Evolutionary conservation across 108 stramenopile genomes (phyloP).

Genomic region (Ochromonas danica): DNA sequence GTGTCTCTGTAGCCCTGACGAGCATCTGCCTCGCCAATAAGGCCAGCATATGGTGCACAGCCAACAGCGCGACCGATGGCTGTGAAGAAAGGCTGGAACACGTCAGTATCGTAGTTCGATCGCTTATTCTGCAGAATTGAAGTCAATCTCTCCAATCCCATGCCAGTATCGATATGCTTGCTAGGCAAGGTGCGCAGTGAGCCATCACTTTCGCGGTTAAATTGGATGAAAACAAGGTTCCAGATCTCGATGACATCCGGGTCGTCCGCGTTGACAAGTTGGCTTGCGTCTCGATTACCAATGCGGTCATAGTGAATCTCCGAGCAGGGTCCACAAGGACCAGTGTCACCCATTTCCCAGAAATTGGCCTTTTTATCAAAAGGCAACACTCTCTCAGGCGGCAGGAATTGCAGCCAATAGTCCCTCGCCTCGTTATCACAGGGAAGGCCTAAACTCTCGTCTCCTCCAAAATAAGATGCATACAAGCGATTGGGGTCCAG

Average conservation of each 20-base stretch:
- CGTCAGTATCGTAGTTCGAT: slow-evolving; percentile 57
- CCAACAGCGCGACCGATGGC: slow-evolving; percentile 37
- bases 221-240: slow-evolving; percentile 61
- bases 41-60: slow-evolving; percentile 41
- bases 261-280: slow-evolving; percentile 47
- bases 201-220: slow-evolving; percentile 47
- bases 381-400: slow-evolving; percentile 53
- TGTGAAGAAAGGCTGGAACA: slow-evolving; percentile 45
- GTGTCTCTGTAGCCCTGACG: slow-evolving; percentile 40
- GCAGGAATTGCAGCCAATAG: slow-evolving; percentile 54
- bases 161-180: slow-evolving; percentile 61
- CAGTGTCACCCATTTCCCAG: slow-evolving; percentile 61
- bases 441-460: slow-evolving; percentile 49
- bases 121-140: slow-evolving; percentile 43
- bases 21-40: slow-evolving; percentile 44
- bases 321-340: slow-evolving; percentile 58
- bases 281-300: slow-evolving; percentile 32
- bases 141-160: slow-evolving; percentile 54
- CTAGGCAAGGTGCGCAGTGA: slow-evolving; percentile 38
- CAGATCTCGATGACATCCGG: slow-evolving; percentile 58
- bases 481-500: slow-evolving; percentile 55
- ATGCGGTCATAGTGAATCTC: slow-evolving; percentile 59
- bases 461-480: slow-evolving; percentile 61
- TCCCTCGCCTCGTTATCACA: slow-evolving; percentile 56
- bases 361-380: slow-evolving; percentile 56